A percentile compares a stretch with the other conserved stretches of the same genome.
phyloP scores from a whole-genome alignment of 1,284 basidiomycete genomes.

The Leucoagaricus sp. region DNA sequence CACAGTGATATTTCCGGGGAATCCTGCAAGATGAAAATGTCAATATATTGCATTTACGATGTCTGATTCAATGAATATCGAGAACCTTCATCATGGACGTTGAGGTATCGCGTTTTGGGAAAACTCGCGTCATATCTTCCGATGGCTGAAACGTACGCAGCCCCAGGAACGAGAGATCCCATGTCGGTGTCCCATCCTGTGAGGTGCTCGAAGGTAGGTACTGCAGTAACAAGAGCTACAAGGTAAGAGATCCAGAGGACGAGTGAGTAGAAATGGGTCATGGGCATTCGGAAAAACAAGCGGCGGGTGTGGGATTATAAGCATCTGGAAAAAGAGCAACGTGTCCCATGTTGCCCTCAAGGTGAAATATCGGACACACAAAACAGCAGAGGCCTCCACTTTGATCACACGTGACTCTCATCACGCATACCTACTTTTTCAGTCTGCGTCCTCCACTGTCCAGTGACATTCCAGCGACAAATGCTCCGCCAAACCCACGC shows the following conservation, averaged over 20 bases:
- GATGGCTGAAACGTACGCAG: slow-evolving; percentile 47
- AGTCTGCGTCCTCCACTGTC: background rate
- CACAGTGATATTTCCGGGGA: slow-evolving; percentile 39
- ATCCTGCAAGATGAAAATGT: slow-evolving; percentile 21
- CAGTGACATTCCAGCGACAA: background rate
- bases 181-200: slow-evolving; percentile 38
- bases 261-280: slow-evolving; percentile 22
- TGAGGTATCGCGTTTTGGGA: slow-evolving; percentile 37
- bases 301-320: slow-evolving; percentile 1
- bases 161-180: slow-evolving; percentile 50
- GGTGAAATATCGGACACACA: slow-evolving; percentile 11
- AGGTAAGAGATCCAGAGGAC: slow-evolving; percentile 25
- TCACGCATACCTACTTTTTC: background rate
- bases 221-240: slow-evolving; percentile 27
- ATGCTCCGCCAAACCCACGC: slow-evolving; percentile 8
- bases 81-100: slow-evolving; percentile 33
- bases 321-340: background rate
- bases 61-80: background rate
- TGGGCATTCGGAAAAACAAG: slow-evolving; percentile 16
- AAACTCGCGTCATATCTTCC: slow-evolving; percentile 25
- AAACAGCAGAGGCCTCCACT: background rate
- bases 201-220: slow-evolving; percentile 51
- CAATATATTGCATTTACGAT: background rate
- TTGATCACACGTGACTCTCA: slow-evolving; percentile 5
- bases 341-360: slow-evolving; percentile 4